Conservation (phyloP, 169 alveolate species). For the Eimeria necatrix region DNA sequence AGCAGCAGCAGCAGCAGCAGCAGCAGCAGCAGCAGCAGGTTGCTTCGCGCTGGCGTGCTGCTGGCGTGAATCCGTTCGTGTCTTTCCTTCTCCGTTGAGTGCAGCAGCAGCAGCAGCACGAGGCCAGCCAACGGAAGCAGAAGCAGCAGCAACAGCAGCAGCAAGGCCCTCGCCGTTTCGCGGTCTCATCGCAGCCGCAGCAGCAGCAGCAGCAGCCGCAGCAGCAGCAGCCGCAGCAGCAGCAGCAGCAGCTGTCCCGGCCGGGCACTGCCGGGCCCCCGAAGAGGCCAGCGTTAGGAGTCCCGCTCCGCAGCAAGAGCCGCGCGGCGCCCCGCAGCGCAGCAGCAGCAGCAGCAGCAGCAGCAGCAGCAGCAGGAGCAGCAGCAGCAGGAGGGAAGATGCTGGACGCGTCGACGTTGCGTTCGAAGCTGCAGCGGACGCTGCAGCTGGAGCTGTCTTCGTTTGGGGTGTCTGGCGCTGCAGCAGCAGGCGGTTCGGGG, state of each 20-base stretch:
- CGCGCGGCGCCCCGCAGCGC: not conserved
- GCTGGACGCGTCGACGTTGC: conserved; percentile 72
- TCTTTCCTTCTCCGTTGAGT: not conserved
- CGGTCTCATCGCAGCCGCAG: not conserved
- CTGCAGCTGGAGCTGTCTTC: conserved; percentile 61
- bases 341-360: conserved; percentile 51
- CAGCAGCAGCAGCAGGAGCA: conserved; percentile 39
- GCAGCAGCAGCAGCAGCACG: conserved; percentile 31
- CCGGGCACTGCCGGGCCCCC: not conserved
- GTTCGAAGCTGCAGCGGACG: conserved; percentile 80
- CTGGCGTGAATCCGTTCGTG: not conserved
- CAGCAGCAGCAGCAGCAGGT: too few species aligned
- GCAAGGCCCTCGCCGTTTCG: not conserved
- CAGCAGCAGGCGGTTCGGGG: conserved; percentile 94
- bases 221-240: conserved; percentile 67
- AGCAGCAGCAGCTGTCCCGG: conserved; percentile 24
- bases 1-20: too few species aligned
- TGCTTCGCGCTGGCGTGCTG: too few species aligned
- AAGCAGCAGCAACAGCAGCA: conserved; percentile 31
- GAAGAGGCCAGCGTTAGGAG: too few species aligned
- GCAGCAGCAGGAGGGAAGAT: conserved; percentile 72
- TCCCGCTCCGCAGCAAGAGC: conserved; percentile 11
- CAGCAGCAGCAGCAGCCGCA: conserved; percentile 41
- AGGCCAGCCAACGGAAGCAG: conserved; percentile 23
- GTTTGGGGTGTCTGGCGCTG: conserved; percentile 89